A percentile compares a stretch with the other conserved stretches of the same genome.
Conservation (phyloP, 768 basidiomycete genomes). For the Tylopilus balloui region DNA sequence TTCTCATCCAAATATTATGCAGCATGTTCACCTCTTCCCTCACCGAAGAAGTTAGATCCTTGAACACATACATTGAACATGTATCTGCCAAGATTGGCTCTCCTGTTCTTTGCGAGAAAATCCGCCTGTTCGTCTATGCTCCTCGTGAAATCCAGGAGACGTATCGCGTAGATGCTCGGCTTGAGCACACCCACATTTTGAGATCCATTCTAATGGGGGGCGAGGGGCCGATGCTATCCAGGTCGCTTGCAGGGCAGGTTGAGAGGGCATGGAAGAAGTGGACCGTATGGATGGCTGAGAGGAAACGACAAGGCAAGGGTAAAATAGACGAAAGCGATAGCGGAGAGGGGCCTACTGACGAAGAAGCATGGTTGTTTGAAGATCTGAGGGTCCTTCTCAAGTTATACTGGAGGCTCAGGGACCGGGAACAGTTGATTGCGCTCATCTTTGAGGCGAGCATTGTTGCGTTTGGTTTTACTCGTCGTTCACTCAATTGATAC, state of each 20-base stretch:
- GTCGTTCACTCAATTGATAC: slow-evolving; percentile 1
- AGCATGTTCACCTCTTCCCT: slow-evolving; percentile 96
- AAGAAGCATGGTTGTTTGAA: slow-evolving; percentile 96
- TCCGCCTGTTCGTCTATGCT: slow-evolving; percentile 81
- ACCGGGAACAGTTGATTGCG: slow-evolving; percentile 88
- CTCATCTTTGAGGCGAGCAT: slow-evolving; percentile 84
- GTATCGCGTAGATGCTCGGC: slow-evolving; percentile 72
- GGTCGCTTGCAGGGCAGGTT: slow-evolving; percentile 77
- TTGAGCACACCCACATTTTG: slow-evolving; percentile 71
- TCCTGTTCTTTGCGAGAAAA: slow-evolving; percentile 81
- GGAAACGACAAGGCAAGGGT: slow-evolving; percentile 42
- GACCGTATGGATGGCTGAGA: slow-evolving; percentile 60
- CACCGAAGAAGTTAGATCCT: slow-evolving; percentile 78
- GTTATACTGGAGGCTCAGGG: slow-evolving; percentile 73
- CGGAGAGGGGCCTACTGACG: slow-evolving; percentile 87
- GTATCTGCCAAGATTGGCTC: slow-evolving; percentile 90
- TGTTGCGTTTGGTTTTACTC: not conserved
- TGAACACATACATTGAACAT: slow-evolving; percentile 83
- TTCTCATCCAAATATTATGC: slow-evolving; percentile 7
- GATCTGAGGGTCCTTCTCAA: slow-evolving; percentile 79
- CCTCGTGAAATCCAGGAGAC: slow-evolving; percentile 83
- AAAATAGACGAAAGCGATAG: slow-evolving; percentile 60
- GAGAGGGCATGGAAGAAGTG: slow-evolving; percentile 77
- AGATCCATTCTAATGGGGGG: slow-evolving; percentile 75
- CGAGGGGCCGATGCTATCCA: slow-evolving; percentile 68